A percentile compares a stretch with the other conserved stretches of the same genome.
These are phyloP conservation scores for Nissolia schottii DNA, from an alignment of 306 rosid genomes.

Conservation along the genomic window DNA sequence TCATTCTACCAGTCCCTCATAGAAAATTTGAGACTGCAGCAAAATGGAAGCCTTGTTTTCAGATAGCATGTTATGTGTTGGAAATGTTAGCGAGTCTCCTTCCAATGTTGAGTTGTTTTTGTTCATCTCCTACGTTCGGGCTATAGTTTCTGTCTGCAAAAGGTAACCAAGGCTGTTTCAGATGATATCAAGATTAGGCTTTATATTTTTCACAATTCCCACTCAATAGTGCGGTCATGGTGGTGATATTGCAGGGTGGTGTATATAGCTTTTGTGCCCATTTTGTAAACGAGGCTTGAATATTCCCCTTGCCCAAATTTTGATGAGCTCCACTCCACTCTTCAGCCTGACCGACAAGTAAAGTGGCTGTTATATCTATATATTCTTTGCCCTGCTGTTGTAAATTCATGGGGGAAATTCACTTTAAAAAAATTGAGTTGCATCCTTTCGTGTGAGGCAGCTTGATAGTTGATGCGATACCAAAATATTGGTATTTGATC, in stretches of 20 bases:
- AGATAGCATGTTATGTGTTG: slow-evolving; percentile 66
- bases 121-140: slow-evolving; percentile 23
- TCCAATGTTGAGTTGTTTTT: slow-evolving; percentile 25
- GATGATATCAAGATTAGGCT: neutral
- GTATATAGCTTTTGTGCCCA: slow-evolving; percentile 55
- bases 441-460: slow-evolving; percentile 17
- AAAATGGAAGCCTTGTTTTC: slow-evolving; percentile 79
- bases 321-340: slow-evolving; percentile 15
- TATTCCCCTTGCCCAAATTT: slow-evolving; percentile 22
- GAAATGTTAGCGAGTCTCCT: slow-evolving; percentile 2
- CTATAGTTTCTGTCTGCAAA: slow-evolving; percentile 36
- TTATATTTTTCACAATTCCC: neutral
- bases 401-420: slow-evolving; percentile 21
- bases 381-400: slow-evolving; percentile 28
- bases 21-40: slow-evolving; percentile 79
- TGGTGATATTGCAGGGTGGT: slow-evolving; percentile 53
- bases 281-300: slow-evolving; percentile 49
- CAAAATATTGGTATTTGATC: slow-evolving; percentile 29
- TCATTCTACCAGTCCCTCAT: slow-evolving; percentile 71
- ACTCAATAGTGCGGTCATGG: neutral
- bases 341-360: slow-evolving; percentile 24
- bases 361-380: slow-evolving; percentile 12
- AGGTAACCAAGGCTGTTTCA: slow-evolving; percentile 40
- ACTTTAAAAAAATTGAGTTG: slow-evolving; percentile 3
- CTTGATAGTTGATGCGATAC: slow-evolving; percentile 16